Percentiles rank a stretch among this genome's conserved stretches.
These are phyloP conservation scores for Phytopythium cucurbitacearum DNA, from an alignment of 352 stramenopile genomes.

Conservation along the genomic window DNA sequence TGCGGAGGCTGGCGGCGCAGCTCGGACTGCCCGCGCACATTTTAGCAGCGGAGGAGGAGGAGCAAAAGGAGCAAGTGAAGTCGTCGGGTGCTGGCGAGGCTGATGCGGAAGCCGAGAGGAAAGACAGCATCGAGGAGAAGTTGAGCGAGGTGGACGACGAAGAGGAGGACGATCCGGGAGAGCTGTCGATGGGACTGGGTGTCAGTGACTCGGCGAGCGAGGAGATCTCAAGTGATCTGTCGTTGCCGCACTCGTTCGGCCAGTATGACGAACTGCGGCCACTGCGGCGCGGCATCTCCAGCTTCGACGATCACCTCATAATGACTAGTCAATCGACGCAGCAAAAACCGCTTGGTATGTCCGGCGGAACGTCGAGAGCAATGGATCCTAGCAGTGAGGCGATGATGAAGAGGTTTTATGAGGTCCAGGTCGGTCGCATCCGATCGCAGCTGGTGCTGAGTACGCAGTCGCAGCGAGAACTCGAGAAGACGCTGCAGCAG, in stretches of 20 bases:
- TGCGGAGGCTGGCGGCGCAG: constrained; percentile 43
- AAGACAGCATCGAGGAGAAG: constrained; percentile 2
- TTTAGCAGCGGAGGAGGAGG: constrained; percentile 7
- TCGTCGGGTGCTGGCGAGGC: constrained; percentile 13
- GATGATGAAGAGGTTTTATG: constrained; percentile 80
- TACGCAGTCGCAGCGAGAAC: constrained; percentile 38
- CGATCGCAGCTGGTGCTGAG: constrained; percentile 46
- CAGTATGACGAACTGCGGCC: constrained; percentile 37
- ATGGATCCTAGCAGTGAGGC: constrained; percentile 5
- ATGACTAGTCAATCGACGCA: not conserved
- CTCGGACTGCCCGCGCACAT: constrained; percentile 51
- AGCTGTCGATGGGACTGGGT: constrained; percentile 26
- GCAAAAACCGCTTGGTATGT: not conserved
- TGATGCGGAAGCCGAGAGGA: constrained; percentile 14
- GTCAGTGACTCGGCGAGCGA: constrained; percentile 57
- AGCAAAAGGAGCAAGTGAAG: constrained; percentile 3
- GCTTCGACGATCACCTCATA: constrained; percentile 62
- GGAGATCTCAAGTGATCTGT: constrained; percentile 68
- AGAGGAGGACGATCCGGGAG: constrained; percentile 13
- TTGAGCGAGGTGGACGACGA: constrained; percentile 16
- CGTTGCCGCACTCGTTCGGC: constrained; percentile 61
- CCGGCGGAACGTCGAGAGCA: not conserved
- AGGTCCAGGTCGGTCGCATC: constrained; percentile 76
- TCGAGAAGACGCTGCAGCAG: constrained; percentile 42
- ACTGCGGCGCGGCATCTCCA: constrained; percentile 20